Percentiles rank a stretch among this genome's conserved stretches.
Evolutionary conservation across 805 yeast species (phyloP).

Genomic region (Wickerhamiella cacticola): DNA sequence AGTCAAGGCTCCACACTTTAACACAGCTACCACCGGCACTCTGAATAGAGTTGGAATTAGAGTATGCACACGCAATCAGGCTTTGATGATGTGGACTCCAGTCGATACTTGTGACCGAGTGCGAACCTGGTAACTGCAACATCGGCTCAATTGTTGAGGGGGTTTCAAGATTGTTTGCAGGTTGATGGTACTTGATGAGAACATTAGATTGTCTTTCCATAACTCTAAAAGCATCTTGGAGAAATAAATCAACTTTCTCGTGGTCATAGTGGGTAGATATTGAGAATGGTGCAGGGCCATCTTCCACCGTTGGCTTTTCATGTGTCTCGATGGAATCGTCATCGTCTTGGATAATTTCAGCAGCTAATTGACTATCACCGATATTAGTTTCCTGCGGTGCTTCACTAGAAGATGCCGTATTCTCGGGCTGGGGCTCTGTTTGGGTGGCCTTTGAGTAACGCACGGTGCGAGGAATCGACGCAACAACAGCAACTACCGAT

Average conservation of each 20-base stretch:
- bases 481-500: slow-evolving; percentile 1
- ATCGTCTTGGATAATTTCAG: too few species aligned
- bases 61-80: slow-evolving; percentile 28
- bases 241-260: slow-evolving; percentile 14
- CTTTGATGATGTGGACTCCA: slow-evolving; percentile 29
- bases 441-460: slow-evolving; percentile 11
- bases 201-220: slow-evolving; percentile 28
- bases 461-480: slow-evolving; percentile 1
- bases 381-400: too few species aligned
- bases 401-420: too few species aligned
- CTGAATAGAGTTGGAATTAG: slow-evolving; percentile 14
- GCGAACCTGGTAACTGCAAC: neutral
- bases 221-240: slow-evolving; percentile 23
- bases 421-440: slow-evolving; percentile 2
- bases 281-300: too few species aligned
- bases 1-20: slow-evolving; percentile 30
- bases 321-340: too few species aligned
- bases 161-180: neutral
- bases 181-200: slow-evolving; percentile 24
- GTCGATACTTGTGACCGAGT: slow-evolving; percentile 28
- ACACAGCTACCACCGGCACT: slow-evolving; percentile 15
- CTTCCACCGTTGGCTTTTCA: too few species aligned
- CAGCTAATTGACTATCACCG: too few species aligned
- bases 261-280: neutral
- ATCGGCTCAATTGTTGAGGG: neutral